Evolutionary conservation across 306 rosid species (phyloP).

Genomic region (Glycine latifolia): DNA sequence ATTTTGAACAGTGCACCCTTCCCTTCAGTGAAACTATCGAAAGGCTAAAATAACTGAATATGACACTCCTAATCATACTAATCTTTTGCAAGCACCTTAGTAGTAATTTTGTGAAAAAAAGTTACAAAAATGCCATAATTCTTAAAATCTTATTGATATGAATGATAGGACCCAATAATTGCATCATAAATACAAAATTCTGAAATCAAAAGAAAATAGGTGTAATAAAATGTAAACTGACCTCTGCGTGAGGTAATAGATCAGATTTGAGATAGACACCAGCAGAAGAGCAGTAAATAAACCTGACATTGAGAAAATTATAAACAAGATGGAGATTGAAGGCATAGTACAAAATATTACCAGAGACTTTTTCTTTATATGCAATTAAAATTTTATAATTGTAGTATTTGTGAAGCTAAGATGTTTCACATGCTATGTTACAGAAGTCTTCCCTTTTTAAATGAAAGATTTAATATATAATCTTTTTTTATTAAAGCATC

Average conservation of each 20-base stretch:
- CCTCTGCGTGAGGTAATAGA: slow-evolving; percentile 87
- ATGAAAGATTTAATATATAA: background rate
- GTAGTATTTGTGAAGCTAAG: background rate
- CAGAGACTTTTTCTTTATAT: background rate
- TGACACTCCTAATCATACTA: background rate
- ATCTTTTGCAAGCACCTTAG: background rate
- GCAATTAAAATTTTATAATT: background rate
- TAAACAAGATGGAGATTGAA: background rate
- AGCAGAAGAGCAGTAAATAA: slow-evolving; percentile 97
- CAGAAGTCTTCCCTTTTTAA: background rate
- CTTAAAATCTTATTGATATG: background rate
- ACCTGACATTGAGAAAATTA: slow-evolving; percentile 61
- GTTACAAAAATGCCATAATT: background rate
- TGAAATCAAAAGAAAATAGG: background rate
- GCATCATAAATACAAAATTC: no score
- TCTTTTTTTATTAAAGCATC: background rate
- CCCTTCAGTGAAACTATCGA: background rate
- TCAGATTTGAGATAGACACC: slow-evolving; percentile 97
- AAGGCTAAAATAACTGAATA: slow-evolving; percentile 13
- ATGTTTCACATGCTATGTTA: slow-evolving; percentile 12
- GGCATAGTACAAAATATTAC: slow-evolving; percentile 6
- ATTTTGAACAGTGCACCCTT: slow-evolving; percentile 1
- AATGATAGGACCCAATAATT: background rate
- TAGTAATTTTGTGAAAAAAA: background rate
- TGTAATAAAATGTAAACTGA: slow-evolving; percentile 47